Evolutionary conservation across 2,329 filamentous ascomycete genomes (phyloP).

Genomic region (Hymenoscyphus fraxineus): DNA sequence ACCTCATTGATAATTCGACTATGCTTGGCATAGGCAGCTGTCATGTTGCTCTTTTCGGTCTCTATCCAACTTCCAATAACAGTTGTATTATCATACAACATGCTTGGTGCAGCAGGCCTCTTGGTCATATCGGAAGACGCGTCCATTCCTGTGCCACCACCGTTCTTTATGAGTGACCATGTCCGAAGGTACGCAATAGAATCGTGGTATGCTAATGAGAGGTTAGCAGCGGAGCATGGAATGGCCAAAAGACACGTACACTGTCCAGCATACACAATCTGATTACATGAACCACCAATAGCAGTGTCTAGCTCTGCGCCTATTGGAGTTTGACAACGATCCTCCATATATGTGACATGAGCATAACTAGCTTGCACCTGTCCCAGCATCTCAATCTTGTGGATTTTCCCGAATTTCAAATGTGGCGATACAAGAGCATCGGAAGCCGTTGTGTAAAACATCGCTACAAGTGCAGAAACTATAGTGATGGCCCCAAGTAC

Average conservation of each 20-base stretch:
- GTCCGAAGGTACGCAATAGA: conserved; percentile 56
- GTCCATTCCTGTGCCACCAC: not conserved
- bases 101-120: conserved; percentile 58
- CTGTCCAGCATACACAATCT: conserved; percentile 66
- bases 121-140: conserved; percentile 38
- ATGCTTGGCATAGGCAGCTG: conserved; percentile 45
- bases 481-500: conserved; percentile 63
- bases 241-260: conserved; percentile 33
- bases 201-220: conserved; percentile 57
- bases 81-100: conserved; percentile 70
- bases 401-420: conserved; percentile 55
- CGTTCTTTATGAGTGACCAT: conserved; percentile 43
- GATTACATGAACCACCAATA: conserved; percentile 56
- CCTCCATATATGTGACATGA: conserved; percentile 42
- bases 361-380: conserved; percentile 59
- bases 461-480: conserved; percentile 59
- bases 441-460: conserved; percentile 73
- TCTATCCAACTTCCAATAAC: conserved; percentile 68
- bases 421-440: conserved; percentile 73
- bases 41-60: conserved; percentile 48
- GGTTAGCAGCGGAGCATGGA: conserved; percentile 1
- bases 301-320: conserved; percentile 37
- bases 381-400: conserved; percentile 49
- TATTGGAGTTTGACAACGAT: conserved; percentile 61
- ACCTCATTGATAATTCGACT: conserved; percentile 68